Evolutionary conservation across 139 green algal genomes (phyloP).

Genomic region (Choricystis sp.): DNA sequence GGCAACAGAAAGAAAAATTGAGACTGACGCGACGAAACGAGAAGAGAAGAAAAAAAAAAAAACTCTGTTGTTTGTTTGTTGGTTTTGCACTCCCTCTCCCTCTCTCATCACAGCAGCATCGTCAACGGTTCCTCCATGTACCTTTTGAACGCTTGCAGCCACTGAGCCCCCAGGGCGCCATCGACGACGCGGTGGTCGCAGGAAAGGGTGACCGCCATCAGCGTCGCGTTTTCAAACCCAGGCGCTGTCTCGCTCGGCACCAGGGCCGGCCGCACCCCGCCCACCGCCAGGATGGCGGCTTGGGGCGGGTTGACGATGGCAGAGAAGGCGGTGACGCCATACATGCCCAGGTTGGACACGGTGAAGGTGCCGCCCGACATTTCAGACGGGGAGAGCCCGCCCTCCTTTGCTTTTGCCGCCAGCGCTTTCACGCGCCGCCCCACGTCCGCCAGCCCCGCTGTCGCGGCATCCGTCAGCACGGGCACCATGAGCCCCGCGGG

Average conservation of each 20-base stretch:
- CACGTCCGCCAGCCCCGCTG: constrained; percentile 54
- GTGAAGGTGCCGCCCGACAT: constrained; percentile 82
- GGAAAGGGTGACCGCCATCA: constrained; percentile 64
- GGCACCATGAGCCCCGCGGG: constrained; percentile 78
- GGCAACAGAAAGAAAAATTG: too few relatives aligned
- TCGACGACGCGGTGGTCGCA: constrained; percentile 97
- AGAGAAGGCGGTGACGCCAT: constrained; percentile 71
- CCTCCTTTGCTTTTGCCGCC: constrained; percentile 64
- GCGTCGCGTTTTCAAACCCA: constrained; percentile 30
- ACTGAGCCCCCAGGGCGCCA: constrained; percentile 87
- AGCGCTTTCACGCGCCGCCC: constrained; percentile 47
- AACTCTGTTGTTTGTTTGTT: too few relatives aligned
- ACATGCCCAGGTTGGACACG: constrained; percentile 92
- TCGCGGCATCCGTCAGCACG: constrained; percentile 56
- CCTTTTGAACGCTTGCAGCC: constrained; percentile 82
- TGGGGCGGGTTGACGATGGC: constrained; percentile 94
- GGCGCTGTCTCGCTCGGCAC: constrained; percentile 14
- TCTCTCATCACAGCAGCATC: constrained; percentile 64
- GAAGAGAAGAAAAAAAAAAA: too few relatives aligned
- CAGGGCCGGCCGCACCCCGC: constrained; percentile 35
- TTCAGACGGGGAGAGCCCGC: constrained; percentile 76
- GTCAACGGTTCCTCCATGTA: constrained; percentile 79
- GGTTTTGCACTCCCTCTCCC: too few relatives aligned
- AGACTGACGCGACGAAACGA: too few relatives aligned
- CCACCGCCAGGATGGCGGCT: constrained; percentile 62